Evolutionary conservation across 2,329 filamentous ascomycete genomes (phyloP).

Genomic region (Diplodia sapinea): DNA sequence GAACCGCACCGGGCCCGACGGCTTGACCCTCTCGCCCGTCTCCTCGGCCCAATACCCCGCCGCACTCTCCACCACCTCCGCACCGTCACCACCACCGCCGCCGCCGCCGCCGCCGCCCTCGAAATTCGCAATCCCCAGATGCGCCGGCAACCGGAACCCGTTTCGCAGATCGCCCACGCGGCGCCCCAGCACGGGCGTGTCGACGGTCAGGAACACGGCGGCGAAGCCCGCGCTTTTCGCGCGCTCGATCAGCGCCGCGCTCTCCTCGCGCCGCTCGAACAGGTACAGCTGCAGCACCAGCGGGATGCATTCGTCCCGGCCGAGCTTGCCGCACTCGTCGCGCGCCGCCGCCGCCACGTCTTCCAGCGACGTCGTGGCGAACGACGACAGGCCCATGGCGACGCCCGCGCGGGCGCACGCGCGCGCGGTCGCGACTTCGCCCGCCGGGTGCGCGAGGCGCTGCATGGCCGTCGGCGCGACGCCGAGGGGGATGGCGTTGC

Average conservation of each 20-base stretch:
- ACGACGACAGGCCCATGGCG: conserved; percentile 47
- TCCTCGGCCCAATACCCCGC: conserved; percentile 64
- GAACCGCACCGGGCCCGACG: neutral
- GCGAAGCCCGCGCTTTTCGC: conserved; percentile 55
- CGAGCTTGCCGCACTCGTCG: conserved; percentile 30
- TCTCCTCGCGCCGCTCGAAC: conserved; percentile 60
- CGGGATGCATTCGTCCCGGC: conserved; percentile 42
- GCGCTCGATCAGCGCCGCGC: conserved; percentile 56
- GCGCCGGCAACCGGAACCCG: conserved; percentile 46
- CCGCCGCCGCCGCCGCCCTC: conserved; percentile 49
- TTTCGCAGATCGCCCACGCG: conserved; percentile 55
- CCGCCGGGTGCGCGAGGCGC: conserved; percentile 52
- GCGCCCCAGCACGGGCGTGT: conserved; percentile 63
- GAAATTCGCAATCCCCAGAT: conserved; percentile 8
- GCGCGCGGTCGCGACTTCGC: conserved; percentile 51
- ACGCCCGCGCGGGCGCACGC: conserved; percentile 48
- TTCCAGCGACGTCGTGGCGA: conserved; percentile 51
- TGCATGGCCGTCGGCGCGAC: conserved; percentile 52
- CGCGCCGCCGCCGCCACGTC: conserved; percentile 55
- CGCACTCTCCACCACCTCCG: conserved; percentile 70
- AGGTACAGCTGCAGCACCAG: conserved; percentile 69
- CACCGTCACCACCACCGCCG: conserved; percentile 61
- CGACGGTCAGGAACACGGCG: conserved; percentile 64
- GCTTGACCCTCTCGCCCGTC: conserved; percentile 54
- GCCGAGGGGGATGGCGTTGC: conserved; percentile 51